Evolutionary conservation across 2,329 filamentous ascomycete genomes (phyloP).

Genomic region (Hortaea sp.): DNA sequence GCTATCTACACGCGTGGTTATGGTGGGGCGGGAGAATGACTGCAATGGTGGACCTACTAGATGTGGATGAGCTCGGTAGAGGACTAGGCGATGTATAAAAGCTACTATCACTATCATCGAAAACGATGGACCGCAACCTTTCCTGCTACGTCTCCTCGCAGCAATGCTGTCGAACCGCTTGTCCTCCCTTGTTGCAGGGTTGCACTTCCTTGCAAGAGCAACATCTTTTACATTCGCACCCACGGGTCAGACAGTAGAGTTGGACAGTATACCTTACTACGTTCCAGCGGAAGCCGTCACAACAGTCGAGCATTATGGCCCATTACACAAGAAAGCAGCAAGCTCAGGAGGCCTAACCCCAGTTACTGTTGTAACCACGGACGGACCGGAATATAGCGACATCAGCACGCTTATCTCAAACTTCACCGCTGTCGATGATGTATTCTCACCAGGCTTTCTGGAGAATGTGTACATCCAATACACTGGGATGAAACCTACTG

Average conservation of each 20-base stretch:
- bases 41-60: no score
- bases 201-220: neutral
- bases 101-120: no score
- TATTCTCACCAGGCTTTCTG: slow-evolving; percentile 32
- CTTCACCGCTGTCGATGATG: slow-evolving; percentile 30
- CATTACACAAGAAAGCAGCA: slow-evolving; percentile 12
- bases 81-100: no score
- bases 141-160: neutral
- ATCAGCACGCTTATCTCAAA: slow-evolving; percentile 17
- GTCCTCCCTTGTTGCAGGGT: neutral
- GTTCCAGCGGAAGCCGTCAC: slow-evolving; percentile 28
- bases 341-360: slow-evolving; percentile 25
- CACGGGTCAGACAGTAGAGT: slow-evolving; percentile 31
- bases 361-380: slow-evolving; percentile 28
- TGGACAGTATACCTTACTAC: slow-evolving; percentile 32
- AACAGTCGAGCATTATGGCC: slow-evolving; percentile 17
- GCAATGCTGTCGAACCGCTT: neutral
- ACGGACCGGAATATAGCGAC: slow-evolving; percentile 16
- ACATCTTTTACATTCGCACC: slow-evolving; percentile 14
- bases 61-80: no score
- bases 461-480: slow-evolving; percentile 22
- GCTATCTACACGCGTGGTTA: no score
- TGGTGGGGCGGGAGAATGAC: no score
- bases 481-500: slow-evolving; percentile 6
- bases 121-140: no score